A percentile compares a stretch with the other conserved stretches of the same genome.
Evolutionary conservation across 179 eudicot species (phyloP).

Genomic region (Carnegiea gigantea): DNA sequence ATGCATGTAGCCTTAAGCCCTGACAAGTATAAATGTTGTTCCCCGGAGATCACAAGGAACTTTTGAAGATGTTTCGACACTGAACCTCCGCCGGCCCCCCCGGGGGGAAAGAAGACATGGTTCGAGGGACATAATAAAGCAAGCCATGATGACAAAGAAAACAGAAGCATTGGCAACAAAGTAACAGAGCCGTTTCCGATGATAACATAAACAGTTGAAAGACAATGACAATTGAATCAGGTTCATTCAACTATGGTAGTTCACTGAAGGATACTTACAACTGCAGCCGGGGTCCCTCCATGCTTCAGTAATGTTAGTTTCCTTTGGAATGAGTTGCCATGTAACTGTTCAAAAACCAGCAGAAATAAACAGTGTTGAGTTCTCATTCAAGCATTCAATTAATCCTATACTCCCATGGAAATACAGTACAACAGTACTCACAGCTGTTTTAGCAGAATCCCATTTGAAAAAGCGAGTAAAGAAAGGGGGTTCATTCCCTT

Average conservation of each 20-base stretch:
- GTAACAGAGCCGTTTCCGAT: background rate
- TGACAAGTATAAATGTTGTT: no score
- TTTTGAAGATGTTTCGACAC: no score
- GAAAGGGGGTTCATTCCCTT: constrained; percentile 87
- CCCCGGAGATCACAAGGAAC: no score
- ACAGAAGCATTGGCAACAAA: no score
- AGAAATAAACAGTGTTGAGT: constrained; percentile 12
- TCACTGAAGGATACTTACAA: constrained; percentile 37
- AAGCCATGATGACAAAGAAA: no score
- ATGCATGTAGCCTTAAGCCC: no score
- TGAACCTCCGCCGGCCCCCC: no score
- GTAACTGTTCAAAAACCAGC: constrained; percentile 51
- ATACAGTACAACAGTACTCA: constrained; percentile 32
- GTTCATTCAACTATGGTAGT: background rate
- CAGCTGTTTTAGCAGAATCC: constrained; percentile 78
- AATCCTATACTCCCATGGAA: background rate
- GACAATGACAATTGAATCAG: background rate
- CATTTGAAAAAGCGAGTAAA: constrained; percentile 92
- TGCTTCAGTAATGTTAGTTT: constrained; percentile 69
- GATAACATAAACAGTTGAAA: background rate
- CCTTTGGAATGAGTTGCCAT: constrained; percentile 92
- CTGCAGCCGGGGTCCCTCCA: constrained; percentile 58
- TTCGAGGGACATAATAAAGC: no score
- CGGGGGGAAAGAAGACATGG: no score
- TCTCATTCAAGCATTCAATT: background rate